These are phyloP conservation scores for Fusarium agapanthi DNA, from an alignment of 2,329 filamentous ascomycete genomes.

Conservation along the genomic window DNA sequence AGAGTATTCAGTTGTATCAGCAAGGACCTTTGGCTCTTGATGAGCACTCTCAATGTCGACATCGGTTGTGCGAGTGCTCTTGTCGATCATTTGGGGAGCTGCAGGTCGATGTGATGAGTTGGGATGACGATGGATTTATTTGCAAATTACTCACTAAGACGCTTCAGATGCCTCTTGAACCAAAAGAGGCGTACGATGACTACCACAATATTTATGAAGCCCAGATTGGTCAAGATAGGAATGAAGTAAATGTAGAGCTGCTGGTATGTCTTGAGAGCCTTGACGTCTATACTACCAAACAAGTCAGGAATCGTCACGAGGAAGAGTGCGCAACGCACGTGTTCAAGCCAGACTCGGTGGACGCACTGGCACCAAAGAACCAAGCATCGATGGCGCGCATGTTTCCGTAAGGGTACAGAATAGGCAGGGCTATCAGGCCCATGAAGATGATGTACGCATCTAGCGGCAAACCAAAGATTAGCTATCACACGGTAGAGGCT, in stretches of 20 bases:
- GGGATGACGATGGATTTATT: fast-evolving
- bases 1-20: neutral
- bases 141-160: neutral
- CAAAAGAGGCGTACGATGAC: slow-evolving; percentile 57
- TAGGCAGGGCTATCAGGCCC: neutral
- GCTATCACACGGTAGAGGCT: neutral
- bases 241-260: slow-evolving; percentile 60
- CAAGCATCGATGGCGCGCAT: neutral
- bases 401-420: neutral
- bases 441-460: slow-evolving; percentile 1
- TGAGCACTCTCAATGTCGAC: neutral
- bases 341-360: neutral
- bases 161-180: slow-evolving; percentile 45
- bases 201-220: slow-evolving; percentile 59
- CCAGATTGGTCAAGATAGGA: slow-evolving; percentile 57
- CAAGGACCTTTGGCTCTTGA: neutral
- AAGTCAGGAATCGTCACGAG: neutral
- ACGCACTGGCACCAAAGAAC: slow-evolving; percentile 1
- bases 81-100: neutral
- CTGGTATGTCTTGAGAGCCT: slow-evolving; percentile 58
- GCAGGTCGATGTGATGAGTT: neutral
- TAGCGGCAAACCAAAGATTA: neutral
- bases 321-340: neutral
- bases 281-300: slow-evolving; percentile 57
- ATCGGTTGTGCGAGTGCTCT: neutral